Evolutionary conservation across 2,329 filamentous ascomycete genomes (phyloP).

Genomic region (Bisporella sp.): DNA sequence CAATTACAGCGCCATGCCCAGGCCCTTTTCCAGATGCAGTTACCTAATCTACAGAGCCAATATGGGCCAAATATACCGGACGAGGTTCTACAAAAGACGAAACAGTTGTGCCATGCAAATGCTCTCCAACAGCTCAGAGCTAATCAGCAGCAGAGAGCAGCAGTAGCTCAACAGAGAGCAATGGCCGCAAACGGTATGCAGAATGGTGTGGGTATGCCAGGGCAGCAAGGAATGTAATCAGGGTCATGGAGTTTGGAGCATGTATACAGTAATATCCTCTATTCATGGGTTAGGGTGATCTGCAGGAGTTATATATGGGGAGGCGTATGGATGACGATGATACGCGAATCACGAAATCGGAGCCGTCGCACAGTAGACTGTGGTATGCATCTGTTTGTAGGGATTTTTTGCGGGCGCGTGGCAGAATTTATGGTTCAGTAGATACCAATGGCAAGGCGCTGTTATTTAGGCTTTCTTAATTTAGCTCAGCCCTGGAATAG

Average conservation of each 20-base stretch:
- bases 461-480: no score
- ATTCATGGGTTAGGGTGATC: no score
- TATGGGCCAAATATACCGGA: conserved; percentile 12
- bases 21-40: conserved; percentile 13
- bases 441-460: no score
- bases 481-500: no score
- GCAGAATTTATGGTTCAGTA: no score
- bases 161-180: conserved; percentile 16
- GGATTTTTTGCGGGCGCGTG: no score
- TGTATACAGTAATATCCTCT: not conserved
- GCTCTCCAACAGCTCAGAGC: conserved; percentile 10
- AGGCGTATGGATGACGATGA: no score
- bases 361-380: no score
- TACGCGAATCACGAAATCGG: no score
- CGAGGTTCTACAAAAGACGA: conserved; percentile 10
- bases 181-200: conserved; percentile 22
- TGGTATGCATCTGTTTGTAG: no score
- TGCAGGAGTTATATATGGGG: no score
- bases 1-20: conserved; percentile 7
- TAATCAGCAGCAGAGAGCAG: conserved; percentile 1
- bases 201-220: conserved; percentile 23
- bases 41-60: conserved; percentile 8
- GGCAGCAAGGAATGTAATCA: conserved; percentile 6
- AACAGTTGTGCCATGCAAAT: conserved; percentile 8
- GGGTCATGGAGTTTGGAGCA: not conserved